These are phyloP conservation scores for Rhodotorula mucilaginosa DNA, from an alignment of 1,284 basidiomycete species.

Conservation along the genomic window DNA sequence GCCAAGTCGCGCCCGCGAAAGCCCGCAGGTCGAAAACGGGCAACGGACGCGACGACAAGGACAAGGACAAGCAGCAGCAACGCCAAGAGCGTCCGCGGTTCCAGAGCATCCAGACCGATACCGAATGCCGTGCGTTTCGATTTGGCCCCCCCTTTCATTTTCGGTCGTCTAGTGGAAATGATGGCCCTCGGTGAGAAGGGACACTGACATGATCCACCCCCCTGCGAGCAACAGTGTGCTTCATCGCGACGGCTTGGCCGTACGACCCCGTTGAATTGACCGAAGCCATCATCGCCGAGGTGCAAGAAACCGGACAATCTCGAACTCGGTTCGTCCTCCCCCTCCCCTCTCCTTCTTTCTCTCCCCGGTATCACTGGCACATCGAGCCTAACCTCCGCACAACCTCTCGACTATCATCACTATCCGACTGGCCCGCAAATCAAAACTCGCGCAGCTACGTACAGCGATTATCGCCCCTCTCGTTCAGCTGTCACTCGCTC, in stretches of 20 bases:
- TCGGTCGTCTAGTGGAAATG: no score
- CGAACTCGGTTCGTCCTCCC: constrained; percentile 23
- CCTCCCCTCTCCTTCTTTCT: neutral
- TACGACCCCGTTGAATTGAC: constrained; percentile 39
- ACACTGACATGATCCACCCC: no score
- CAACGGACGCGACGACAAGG: neutral
- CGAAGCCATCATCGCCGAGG: constrained; percentile 31
- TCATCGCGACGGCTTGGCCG: constrained; percentile 36
- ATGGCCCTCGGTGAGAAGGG: neutral
- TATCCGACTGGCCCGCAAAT: no score
- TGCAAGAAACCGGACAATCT: constrained; percentile 25
- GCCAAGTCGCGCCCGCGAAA: neutral
- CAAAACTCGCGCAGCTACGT: constrained; percentile 8
- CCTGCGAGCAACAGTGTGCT: constrained; percentile 20
- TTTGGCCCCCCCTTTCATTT: no score
- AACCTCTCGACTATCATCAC: no score
- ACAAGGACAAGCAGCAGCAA: neutral
- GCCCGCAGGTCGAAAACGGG: neutral
- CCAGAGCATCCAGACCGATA: constrained; percentile 34
- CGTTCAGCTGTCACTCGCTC: constrained; percentile 26
- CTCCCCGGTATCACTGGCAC: neutral
- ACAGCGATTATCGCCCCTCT: constrained; percentile 24
- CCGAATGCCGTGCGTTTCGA: constrained; percentile 33
- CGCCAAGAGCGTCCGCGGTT: constrained; percentile 29
- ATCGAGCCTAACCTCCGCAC: no score